These are phyloP conservation scores for Stramenopiles sp. DNA, from an alignment of 352 stramenopile species.

Conservation along the genomic window DNA sequence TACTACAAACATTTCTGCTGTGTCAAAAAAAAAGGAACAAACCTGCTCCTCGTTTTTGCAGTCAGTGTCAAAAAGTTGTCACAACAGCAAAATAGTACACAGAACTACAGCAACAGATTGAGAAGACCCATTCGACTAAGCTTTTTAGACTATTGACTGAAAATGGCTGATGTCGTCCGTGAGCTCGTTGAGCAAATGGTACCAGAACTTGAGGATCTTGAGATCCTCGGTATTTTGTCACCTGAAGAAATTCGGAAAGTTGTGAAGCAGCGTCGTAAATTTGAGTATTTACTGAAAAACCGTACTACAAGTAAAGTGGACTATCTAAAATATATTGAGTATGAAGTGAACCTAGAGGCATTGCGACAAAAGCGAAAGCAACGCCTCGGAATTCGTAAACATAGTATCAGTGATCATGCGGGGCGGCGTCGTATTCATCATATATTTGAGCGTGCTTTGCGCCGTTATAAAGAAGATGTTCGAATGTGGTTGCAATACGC, in stretches of 20 bases:
- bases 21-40: no score
- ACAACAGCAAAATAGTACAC: no score
- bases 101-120: no score
- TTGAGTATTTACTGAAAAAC: conserved; percentile 54
- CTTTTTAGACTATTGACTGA: no score
- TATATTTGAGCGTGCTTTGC: conserved; percentile 9
- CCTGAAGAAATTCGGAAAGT: conserved; percentile 43
- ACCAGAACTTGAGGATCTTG: conserved; percentile 54
- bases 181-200: conserved; percentile 66
- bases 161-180: conserved; percentile 60
- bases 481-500: conserved; percentile 7
- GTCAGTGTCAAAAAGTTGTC: no score
- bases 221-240: conserved; percentile 28
- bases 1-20: no score
- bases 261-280: conserved; percentile 38
- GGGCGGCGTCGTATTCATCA: neutral
- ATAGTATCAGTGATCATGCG: neutral
- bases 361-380: conserved; percentile 38
- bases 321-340: conserved; percentile 56
- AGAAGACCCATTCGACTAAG: no score
- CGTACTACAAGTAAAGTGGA: conserved; percentile 47
- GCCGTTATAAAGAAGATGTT: neutral
- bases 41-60: no score
- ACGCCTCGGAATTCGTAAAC: conserved; percentile 10
- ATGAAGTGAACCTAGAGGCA: conserved; percentile 53